Base-by-base conservation (phyloP, 352 stramenopile species). In the Pythium brassicae region DNA sequence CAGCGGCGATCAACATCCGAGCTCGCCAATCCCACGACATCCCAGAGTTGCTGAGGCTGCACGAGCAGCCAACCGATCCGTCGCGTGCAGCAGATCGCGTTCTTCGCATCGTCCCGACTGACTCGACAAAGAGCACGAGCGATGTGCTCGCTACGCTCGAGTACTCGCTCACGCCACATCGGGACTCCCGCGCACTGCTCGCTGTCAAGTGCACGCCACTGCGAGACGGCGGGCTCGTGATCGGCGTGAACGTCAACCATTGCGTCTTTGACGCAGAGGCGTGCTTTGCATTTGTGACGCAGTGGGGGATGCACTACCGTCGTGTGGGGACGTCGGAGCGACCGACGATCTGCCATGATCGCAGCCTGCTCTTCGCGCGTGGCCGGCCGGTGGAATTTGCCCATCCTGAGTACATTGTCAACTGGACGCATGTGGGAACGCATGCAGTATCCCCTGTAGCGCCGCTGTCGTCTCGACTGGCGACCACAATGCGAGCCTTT, bases 261-360 rank as follows among this genome's bases (percentile, higher is more conserved):
- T 54, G 32, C 15, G 29, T 64, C 3, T 51, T 64, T 37, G 58
- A 60, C 9, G 58, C 43, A 22, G 29, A 54, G 14, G 43, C 26
- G 12, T 53, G 29, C n/a, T 64, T 64, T 37, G 40, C 52, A 8
- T 53, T 64, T 26, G 37, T 64, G 50, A 55, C 23, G 12, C 35
- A 49, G 44, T 64, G 58, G 50, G 58, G 58, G 4, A 27, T 57
- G 35, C 47, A 60, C 58, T 64, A 64, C 37, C 51, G 51, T 4
- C 14, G 20, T 12, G 27, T 58, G 29, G 17, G 23, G 17, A 55
- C 48, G 8, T 14, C 10, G 6, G 42, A 50, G 32, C 42, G 39
- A 10, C 37, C 47, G 11, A 34, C 29, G 29, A 51, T 64, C 35
- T 49, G 15, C 7, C 51, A 64, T 25, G 51, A 53, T 12, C 43